Evolutionary conservation across 192 early-diverging fungal genomes (phyloP), one percentile per base, ranked within the genome.

Genomic region (Linnemannia elongata): DNA sequence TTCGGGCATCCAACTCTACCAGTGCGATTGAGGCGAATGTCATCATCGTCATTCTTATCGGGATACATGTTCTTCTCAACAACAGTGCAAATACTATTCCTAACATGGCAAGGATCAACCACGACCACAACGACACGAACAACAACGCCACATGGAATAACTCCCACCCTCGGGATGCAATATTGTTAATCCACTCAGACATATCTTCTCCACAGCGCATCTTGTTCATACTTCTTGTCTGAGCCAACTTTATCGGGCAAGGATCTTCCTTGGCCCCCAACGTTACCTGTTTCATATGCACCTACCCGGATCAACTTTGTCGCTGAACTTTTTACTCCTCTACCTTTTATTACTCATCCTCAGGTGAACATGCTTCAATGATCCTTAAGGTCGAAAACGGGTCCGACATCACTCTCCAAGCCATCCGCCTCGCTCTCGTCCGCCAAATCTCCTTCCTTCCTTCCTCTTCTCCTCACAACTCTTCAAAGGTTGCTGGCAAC

Each of bases 351-450:
- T 42, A 12, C 49, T 5, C 30, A 9, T 33, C 20, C 0, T 30
- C 60, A 86, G 83, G 83, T 4, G 83, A 86, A 36, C 71, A 75
- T 44, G 42, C 70, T 0, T 60, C 83, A 7, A 68, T 86, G 69
- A n/a, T 63, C 55, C 69, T 86, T 54, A 42, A 42, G 18, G 60
- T 86, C 75, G 38, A 39, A 30, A 86, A 86, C 54, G 44, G 66
- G 22, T 86, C 83, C 0, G 75, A 77, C 18, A 41, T 35, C 1
- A 79, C 80, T 27, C 74, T 86, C 7, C 74, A 77, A 4, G 24
- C 78, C 1, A 86, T 86, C 74, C 79, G 74, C 45, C 70, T 86
- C 5, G 49, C 79, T 0, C 78, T 86, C 35, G 79, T 86, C 38
- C 49, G 83, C 9, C 74, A 76, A 22, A 60, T 80, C 8, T 86